These are phyloP conservation scores for Diplodia seriata DNA, from an alignment of 2,329 filamentous ascomycete species.

Conservation along the genomic window DNA sequence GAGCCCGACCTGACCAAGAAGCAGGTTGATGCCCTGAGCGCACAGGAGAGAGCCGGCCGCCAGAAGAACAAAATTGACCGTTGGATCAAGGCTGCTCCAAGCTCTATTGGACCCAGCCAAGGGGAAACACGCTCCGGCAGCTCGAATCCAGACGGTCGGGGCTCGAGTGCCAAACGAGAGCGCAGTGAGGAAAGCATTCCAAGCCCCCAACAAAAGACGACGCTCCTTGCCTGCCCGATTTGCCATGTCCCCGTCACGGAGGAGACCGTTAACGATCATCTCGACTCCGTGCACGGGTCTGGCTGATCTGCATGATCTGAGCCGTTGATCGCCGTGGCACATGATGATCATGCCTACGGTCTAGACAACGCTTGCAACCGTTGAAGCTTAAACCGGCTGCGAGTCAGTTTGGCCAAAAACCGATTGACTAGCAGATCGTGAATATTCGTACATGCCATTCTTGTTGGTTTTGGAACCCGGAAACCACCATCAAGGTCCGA, in stretches of 20 bases:
- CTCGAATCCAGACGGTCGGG: neutral
- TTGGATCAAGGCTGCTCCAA: constrained; percentile 44
- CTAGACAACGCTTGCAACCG: constrained; percentile 3
- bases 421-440: neutral
- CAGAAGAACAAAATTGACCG: constrained; percentile 55
- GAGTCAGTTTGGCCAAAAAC: constrained; percentile 1
- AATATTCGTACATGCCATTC: neutral
- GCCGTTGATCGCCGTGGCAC: constrained; percentile 19
- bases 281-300: constrained; percentile 41
- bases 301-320: constrained; percentile 27
- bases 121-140: constrained; percentile 27
- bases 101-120: constrained; percentile 27
- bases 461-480: neutral
- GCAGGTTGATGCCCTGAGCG: constrained; percentile 49
- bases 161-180: constrained; percentile 38
- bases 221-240: constrained; percentile 50
- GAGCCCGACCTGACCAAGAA: constrained; percentile 53
- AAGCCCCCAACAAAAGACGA: constrained; percentile 34
- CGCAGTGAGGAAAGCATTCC: constrained; percentile 22
- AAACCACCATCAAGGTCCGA: neutral
- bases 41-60: constrained; percentile 50
- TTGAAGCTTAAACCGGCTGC: neutral
- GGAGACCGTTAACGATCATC: constrained; percentile 49
- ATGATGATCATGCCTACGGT: constrained; percentile 19
- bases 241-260: constrained; percentile 43